These are phyloP conservation scores for Carallia brachiata DNA, from an alignment of 345 rosid genomes.

Conservation along the genomic window DNA sequence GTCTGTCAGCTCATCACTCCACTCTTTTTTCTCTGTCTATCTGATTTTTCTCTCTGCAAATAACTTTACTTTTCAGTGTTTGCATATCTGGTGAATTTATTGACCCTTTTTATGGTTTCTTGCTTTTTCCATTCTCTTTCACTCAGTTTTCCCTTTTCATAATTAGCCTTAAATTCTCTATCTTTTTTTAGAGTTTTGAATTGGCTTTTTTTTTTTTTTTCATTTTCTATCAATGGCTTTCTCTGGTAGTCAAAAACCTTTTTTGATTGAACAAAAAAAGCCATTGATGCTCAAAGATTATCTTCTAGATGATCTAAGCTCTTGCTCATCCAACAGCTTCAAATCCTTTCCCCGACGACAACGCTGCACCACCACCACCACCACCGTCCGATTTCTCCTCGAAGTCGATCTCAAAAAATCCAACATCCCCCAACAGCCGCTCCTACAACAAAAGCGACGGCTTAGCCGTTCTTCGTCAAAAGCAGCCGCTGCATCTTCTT, in stretches of 20 bases:
- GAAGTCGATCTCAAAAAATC: conserved; percentile 59
- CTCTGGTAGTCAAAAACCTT: conserved; percentile 15
- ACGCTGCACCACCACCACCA: conserved; percentile 58
- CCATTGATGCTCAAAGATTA: conserved; percentile 74
- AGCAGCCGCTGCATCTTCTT: conserved; percentile 15
- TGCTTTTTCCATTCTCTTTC: not conserved
- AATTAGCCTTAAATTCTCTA: too few relatives aligned
- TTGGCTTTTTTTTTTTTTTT: not conserved
- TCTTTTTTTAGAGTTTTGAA: too few relatives aligned
- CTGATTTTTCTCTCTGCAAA: not conserved
- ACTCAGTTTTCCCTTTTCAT: too few relatives aligned
- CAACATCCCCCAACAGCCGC: not conserved
- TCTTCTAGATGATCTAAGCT: conserved; percentile 68
- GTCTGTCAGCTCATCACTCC: not conserved
- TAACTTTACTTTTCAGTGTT: not conserved
- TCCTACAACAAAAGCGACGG: conserved; percentile 1
- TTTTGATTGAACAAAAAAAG: conserved; percentile 26
- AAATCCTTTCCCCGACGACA: conserved; percentile 78
- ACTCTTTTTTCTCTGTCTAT: not conserved
- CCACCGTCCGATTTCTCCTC: conserved; percentile 62
- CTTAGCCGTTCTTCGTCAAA: conserved; percentile 28
- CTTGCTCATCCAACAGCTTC: conserved; percentile 91
- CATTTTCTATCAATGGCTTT: conserved; percentile 21
- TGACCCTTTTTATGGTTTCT: not conserved
- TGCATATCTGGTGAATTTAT: not conserved